Percentiles rank a stretch among this genome's conserved stretches.
These are phyloP conservation scores for Glycine soja DNA, from an alignment of 306 rosid genomes.

Conservation along the genomic window DNA sequence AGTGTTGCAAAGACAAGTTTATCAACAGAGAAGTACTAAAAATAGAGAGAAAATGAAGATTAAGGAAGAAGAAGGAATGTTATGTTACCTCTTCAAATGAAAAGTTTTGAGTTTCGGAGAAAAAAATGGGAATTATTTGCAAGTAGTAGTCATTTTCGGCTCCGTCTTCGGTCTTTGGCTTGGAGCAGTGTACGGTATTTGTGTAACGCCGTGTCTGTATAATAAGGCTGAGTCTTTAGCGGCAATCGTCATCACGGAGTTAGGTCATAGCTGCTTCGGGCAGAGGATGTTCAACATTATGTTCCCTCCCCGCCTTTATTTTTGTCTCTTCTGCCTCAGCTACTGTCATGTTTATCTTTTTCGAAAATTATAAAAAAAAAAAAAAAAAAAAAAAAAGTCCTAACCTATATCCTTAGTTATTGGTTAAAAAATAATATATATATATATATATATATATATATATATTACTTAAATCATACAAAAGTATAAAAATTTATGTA, in stretches of 20 bases:
- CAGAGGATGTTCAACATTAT: neutral
- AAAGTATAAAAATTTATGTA: too few relatives aligned
- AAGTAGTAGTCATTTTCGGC: constrained; percentile 33
- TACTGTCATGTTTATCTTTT: neutral
- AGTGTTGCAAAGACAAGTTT: constrained; percentile 9
- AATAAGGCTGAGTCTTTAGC: constrained; percentile 10
- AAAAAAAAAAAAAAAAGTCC: neutral
- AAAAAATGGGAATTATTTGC: neutral
- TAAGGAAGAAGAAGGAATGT: neutral
- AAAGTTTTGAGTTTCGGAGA: neutral
- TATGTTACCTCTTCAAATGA: constrained; percentile 39
- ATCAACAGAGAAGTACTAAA: constrained; percentile 14
- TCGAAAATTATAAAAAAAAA: too few relatives aligned
- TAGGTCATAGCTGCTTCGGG: neutral
- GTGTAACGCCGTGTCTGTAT: constrained; percentile 43
- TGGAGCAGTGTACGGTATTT: constrained; percentile 16
- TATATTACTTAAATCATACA: too few relatives aligned
- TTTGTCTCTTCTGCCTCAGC: neutral
- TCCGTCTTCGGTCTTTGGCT: neutral
- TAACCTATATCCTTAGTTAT: too few relatives aligned
- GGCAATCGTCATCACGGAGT: constrained; percentile 52
- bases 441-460: too few relatives aligned
- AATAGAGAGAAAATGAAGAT: constrained; percentile 11
- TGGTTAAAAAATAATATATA: too few relatives aligned
- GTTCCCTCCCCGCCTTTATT: neutral